Percentiles rank a stretch among this genome's conserved stretches.
Conservation (phyloP, 331 rosid genomes). For the Stylosanthes scabra region DNA sequence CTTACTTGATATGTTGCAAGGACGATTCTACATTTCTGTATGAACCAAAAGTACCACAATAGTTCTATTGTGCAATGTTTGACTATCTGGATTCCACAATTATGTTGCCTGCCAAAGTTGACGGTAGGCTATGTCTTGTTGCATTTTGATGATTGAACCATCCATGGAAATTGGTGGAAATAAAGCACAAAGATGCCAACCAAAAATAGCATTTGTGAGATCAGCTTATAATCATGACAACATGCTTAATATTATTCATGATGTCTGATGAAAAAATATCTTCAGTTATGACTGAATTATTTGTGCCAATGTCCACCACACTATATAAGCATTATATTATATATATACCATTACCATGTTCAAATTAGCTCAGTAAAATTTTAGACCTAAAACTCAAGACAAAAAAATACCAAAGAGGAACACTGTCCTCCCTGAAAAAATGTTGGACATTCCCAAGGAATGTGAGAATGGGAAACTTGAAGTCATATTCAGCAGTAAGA, state of each 20-base stretch:
- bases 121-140: constrained; percentile 19
- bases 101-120: constrained; percentile 55
- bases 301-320: constrained; percentile 15
- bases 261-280: constrained; percentile 38
- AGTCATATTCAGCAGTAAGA: constrained; percentile 51
- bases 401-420: constrained; percentile 29
- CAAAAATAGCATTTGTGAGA: constrained; percentile 30
- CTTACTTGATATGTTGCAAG: background rate
- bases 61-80: background rate
- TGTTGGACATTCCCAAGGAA: constrained; percentile 37
- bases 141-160: constrained; percentile 9
- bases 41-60: constrained; percentile 4
- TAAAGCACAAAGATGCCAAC: constrained; percentile 19
- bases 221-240: constrained; percentile 39
- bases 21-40: background rate
- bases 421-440: constrained; percentile 26
- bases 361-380: constrained; percentile 1
- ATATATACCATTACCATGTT: background rate
- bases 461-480: constrained; percentile 40
- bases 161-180: constrained; percentile 29
- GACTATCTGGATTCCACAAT: constrained; percentile 34
- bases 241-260: constrained; percentile 25
- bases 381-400: constrained; percentile 16
- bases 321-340: constrained; percentile 35
- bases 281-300: background rate